These are phyloP conservation scores for Piper betle DNA, from an alignment of 164 flowering plant genomes.

Conservation along the genomic window DNA sequence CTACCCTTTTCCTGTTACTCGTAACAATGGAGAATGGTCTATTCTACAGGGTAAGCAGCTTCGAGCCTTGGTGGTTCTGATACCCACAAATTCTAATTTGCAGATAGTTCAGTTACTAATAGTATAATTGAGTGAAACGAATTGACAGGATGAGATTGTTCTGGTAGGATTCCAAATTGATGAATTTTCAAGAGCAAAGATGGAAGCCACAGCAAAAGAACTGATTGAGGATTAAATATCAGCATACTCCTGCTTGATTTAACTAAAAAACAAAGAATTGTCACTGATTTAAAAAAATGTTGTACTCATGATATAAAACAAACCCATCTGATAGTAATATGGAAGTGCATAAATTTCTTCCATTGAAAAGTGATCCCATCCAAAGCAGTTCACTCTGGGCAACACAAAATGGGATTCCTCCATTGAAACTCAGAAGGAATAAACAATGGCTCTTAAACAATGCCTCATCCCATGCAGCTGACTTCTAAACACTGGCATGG, in stretches of 20 bases:
- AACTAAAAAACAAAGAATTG: background rate
- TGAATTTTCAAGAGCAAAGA: constrained; percentile 56
- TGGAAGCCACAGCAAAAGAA: constrained; percentile 71
- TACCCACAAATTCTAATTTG: background rate
- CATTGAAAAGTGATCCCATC: no score
- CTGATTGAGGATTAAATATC: constrained; percentile 58
- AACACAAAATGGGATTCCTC: no score
- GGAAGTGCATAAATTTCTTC: no score
- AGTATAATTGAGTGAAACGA: no score
- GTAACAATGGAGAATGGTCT: constrained; percentile 76
- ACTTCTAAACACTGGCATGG: background rate
- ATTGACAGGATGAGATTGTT: background rate
- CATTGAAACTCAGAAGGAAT: no score
- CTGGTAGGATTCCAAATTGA: constrained; percentile 65
- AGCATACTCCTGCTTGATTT: constrained; percentile 61
- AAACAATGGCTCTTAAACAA: no score
- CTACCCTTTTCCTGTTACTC: constrained; percentile 88
- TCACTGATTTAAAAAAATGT: background rate
- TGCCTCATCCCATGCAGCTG: background rate
- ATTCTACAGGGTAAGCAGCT: constrained; percentile 57
- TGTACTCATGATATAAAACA: no score
- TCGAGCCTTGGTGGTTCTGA: no score
- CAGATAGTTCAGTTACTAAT: background rate
- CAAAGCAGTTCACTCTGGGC: no score
- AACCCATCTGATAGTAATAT: no score